Conservation (phyloP, 2,329 filamentous ascomycete species). For the Alternaria gaisen region DNA sequence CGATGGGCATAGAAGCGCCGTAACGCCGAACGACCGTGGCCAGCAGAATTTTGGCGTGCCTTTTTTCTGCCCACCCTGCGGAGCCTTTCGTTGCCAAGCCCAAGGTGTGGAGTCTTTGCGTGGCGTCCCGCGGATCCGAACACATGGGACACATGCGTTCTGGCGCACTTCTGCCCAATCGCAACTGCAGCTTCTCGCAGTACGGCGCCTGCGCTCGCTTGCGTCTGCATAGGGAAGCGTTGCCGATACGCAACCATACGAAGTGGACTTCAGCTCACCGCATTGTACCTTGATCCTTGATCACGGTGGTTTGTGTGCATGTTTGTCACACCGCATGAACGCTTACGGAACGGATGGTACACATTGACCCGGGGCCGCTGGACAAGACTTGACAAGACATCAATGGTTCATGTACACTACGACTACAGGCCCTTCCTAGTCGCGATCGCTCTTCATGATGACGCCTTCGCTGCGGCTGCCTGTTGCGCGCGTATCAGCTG, state of each 20-base stretch:
- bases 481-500: conserved; percentile 55
- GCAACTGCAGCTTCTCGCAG: not conserved
- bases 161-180: conserved; percentile 17
- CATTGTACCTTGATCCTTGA: conserved; percentile 10
- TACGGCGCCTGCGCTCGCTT: conserved; percentile 5
- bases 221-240: conserved; percentile 8
- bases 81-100: conserved; percentile 11
- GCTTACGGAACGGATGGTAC: conserved; percentile 2
- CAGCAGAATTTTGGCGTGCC: conserved; percentile 19
- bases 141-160: conserved; percentile 21
- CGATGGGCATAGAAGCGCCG: conserved; percentile 5
- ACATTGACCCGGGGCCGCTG: not conserved
- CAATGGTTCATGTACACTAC: conserved; percentile 9
- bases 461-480: conserved; percentile 24
- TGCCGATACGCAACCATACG: conserved; percentile 8
- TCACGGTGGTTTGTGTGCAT: conserved; percentile 8
- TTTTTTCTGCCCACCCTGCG: conserved; percentile 2
- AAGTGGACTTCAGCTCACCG: conserved; percentile 17
- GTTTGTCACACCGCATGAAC: conserved; percentile 23
- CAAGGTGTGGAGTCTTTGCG: conserved; percentile 12
- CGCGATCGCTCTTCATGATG: conserved; percentile 1
- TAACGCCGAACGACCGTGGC: conserved; percentile 12
- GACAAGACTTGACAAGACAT: not conserved
- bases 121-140: conserved; percentile 21
- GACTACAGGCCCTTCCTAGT: conserved; percentile 5